A percentile compares a stretch with the other conserved stretches of the same genome.
phyloP scores from a whole-genome alignment of 345 rosid species.

The Psidium friedrichsthalianum region DNA sequence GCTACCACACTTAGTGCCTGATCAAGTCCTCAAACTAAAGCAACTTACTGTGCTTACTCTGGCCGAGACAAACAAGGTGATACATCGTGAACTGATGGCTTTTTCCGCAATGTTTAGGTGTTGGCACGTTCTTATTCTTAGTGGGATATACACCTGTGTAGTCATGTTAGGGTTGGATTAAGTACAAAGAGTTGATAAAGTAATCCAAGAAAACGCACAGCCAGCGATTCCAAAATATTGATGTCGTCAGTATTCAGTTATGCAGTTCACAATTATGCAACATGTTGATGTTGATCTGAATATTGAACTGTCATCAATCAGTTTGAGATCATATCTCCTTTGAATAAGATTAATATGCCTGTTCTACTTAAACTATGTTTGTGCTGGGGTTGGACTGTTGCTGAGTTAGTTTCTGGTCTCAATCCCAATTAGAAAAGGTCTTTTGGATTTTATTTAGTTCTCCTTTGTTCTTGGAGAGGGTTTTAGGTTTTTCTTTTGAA shows the following conservation, averaged over 20 bases:
- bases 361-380: neutral
- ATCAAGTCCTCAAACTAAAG: slow-evolving; percentile 79
- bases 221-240: neutral
- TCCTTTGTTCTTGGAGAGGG: neutral
- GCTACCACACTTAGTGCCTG: slow-evolving; percentile 59
- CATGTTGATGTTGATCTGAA: neutral
- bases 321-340: neutral
- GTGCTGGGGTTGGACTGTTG: neutral
- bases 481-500: neutral
- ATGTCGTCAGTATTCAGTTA: neutral
- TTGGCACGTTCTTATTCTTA: neutral
- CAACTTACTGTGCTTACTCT: slow-evolving; percentile 93
- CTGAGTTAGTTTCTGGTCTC: neutral
- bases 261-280: neutral
- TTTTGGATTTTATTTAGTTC: neutral
- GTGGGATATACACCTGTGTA: neutral
- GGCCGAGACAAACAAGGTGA: slow-evolving; percentile 84
- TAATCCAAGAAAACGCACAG: neutral
- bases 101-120: neutral
- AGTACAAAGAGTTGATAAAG: neutral
- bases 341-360: neutral
- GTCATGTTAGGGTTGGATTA: neutral
- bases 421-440: neutral
- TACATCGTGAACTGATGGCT: neutral
- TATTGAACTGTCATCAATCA: neutral